Evolutionary conservation across 352 stramenopile species (phyloP), one percentile per base, ranked within the genome.

Genomic region (Phytophthora hibernalis): DNA sequence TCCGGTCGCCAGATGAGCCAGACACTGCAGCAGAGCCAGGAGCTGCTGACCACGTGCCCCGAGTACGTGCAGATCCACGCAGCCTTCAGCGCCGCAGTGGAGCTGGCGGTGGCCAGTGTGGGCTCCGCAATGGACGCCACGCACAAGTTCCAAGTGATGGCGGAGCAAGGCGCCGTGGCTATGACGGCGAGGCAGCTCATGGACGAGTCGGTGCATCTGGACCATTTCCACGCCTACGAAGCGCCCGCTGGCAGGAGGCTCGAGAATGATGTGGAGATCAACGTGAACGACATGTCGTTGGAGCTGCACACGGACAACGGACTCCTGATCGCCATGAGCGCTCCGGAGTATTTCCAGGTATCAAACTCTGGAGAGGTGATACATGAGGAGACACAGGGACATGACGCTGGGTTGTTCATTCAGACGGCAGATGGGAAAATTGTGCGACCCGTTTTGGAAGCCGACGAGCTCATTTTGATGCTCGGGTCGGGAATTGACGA

Each of bases 151-250:
- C 44, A 82, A 45, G 67, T 91, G 43, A 40, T 69, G 44, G 64
- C 54, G 5, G 77, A 81, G n/a, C 44, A 63, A 31, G 72, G 70
- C 11, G 64, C 58, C 11, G 47, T 70, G 18, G 18, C 64, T 31
- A 84, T 92, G 72, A 78, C 80, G 11, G 82, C 80, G 5, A 73
- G 80, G 47, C 76, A 82, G 52, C 55, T 94, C 2, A 54, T 94
- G 51, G 72, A 85, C 21, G 80, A 91, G 33, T 90, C 83, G 21
- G 74, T 91, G 57, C 84, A 92, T 56, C 67, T 94, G 55, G 83
- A 94, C 60, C 86, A 94, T 74, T 92, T 94, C 53, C 86, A 94
- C 53, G 79, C 84, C 12, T 94, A 94, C 59, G 72, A 90, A 57
- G 79, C 74, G 16, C 47, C 62, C 6, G n/a, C 16, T 20, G 38